Conservation (phyloP, 345 rosid genomes). For the Gossypium rotundifolium region DNA sequence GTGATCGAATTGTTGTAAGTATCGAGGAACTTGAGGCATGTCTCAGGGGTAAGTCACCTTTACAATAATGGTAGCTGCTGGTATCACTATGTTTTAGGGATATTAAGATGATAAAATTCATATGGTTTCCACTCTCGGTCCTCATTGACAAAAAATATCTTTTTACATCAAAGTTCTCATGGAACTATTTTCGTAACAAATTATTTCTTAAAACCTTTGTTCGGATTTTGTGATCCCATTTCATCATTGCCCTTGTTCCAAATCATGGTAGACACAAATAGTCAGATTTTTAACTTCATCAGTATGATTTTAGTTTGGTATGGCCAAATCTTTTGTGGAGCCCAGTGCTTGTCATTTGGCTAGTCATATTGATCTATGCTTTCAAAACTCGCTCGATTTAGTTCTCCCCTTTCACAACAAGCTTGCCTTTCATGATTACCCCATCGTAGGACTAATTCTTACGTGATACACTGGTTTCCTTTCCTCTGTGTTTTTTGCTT, state of each 20-base stretch:
- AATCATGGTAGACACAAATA: not conserved
- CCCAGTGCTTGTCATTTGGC: conserved; percentile 9
- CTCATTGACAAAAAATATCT: not conserved
- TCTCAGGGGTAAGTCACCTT: conserved; percentile 33
- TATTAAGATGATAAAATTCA: not conserved
- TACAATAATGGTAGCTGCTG: not conserved
- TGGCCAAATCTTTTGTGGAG: not conserved
- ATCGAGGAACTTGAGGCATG: conserved; percentile 25
- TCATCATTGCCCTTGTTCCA: not conserved
- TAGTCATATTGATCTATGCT: not conserved
- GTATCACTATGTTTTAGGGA: not conserved
- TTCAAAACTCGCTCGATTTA: conserved; percentile 4
- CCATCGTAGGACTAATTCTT: not conserved
- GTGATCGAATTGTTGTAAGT: conserved; percentile 26
- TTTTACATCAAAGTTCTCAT: not conserved
- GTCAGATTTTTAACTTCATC: not conserved
- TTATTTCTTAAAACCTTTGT: not conserved
- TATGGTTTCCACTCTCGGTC: not conserved
- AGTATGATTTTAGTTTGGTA: not conserved
- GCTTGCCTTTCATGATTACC: not conserved
- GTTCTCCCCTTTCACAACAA: not conserved
- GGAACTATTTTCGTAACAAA: not conserved
- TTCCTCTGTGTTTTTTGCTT: conserved; percentile 2
- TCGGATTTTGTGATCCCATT: not conserved
- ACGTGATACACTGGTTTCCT: not conserved